Conservation (phyloP, 257 asterid genomes). For the Marsdenia floribunda region DNA sequence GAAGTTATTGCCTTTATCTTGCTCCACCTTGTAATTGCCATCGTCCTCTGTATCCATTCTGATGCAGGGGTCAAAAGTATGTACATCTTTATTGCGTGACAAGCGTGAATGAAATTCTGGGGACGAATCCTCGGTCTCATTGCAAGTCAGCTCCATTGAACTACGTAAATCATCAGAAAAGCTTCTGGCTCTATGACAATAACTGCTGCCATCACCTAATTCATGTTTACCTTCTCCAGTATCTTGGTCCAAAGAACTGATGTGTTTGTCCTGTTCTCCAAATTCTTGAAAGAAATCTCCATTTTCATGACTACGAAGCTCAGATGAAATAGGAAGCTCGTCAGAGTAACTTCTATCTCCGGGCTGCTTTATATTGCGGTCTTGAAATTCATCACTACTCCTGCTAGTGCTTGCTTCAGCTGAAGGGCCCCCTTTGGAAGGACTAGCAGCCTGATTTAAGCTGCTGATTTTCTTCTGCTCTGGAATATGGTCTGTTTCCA, state of each 20-base stretch:
- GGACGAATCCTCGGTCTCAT: constrained; percentile 20
- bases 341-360: constrained; percentile 24
- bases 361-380: constrained; percentile 18
- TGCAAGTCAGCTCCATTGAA: constrained; percentile 35
- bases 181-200: constrained; percentile 20
- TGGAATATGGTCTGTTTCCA: constrained; percentile 17
- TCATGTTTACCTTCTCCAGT: constrained; percentile 16
- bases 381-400: constrained; percentile 14
- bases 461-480: constrained; percentile 30
- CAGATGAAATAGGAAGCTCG: constrained; percentile 30
- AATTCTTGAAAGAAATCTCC: constrained; percentile 24
- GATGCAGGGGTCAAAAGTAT: constrained; percentile 10
- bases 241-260: constrained; percentile 20
- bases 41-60: constrained; percentile 16
- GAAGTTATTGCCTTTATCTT: constrained; percentile 15
- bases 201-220: constrained; percentile 17
- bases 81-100: constrained; percentile 13
- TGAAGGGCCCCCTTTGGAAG: constrained; percentile 25
- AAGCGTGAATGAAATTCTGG: constrained; percentile 13
- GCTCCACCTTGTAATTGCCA: constrained; percentile 21
- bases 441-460: constrained; percentile 22
- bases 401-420: constrained; percentile 17
- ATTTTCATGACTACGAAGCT: constrained; percentile 17
- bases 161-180: constrained; percentile 37
- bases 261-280: constrained; percentile 14